Conservation (phyloP, 2,329 filamentous ascomycete genomes). For the Aspergillus carbonarius region DNA sequence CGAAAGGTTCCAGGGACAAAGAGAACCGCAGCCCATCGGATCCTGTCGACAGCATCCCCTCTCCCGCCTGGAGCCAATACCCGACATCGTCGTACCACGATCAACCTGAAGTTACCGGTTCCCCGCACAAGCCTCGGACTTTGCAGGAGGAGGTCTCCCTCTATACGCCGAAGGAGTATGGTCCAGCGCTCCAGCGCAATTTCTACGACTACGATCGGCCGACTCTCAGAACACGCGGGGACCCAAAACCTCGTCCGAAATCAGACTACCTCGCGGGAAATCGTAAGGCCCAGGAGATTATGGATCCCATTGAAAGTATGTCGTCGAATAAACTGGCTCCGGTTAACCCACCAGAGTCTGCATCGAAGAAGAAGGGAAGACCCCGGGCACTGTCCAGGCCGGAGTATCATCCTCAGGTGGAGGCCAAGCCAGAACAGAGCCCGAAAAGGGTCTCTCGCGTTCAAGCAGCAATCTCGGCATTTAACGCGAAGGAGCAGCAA, state of each 20-base stretch:
- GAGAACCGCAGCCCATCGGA: constrained; percentile 72
- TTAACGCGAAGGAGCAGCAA: constrained; percentile 57
- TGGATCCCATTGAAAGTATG: constrained; percentile 28
- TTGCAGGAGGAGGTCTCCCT: constrained; percentile 56
- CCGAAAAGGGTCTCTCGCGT: constrained; percentile 56
- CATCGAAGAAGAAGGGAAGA: constrained; percentile 20
- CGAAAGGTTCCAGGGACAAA: constrained; percentile 64
- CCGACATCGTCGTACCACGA: constrained; percentile 42
- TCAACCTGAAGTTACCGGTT: constrained; percentile 38
- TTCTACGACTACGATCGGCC: constrained; percentile 56
- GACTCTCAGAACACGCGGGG: constrained; percentile 39
- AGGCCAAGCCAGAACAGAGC: constrained; percentile 31
- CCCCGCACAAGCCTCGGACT: constrained; percentile 46
- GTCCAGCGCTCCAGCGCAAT: constrained; percentile 62
- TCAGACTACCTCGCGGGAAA: constrained; percentile 49
- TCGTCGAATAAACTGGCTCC: constrained; percentile 24
- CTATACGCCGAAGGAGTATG: constrained; percentile 61
- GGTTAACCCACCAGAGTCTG: constrained; percentile 14
- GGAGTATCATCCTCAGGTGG: constrained; percentile 31
- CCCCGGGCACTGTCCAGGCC: constrained; percentile 33
- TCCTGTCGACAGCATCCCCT: constrained; percentile 48
- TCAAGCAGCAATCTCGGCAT: constrained; percentile 63
- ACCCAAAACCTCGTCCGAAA: constrained; percentile 51
- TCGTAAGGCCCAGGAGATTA: constrained; percentile 40
- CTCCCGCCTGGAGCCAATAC: constrained; percentile 83